Base-by-base conservation (phyloP, 345 rosid species). In the Raphanus sativus region DNA sequence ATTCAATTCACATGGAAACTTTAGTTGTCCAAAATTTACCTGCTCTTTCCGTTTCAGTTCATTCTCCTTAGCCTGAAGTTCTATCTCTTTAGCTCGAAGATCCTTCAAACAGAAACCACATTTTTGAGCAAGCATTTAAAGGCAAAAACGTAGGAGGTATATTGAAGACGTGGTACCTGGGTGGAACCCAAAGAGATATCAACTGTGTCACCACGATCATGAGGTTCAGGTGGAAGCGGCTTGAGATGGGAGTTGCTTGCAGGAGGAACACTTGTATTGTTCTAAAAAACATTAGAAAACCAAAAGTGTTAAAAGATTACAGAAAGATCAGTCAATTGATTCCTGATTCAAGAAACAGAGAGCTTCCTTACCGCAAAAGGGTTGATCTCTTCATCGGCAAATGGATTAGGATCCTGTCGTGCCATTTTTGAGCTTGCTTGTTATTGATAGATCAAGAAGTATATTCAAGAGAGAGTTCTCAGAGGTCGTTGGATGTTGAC, bases 151-250 rank as follows among this genome's bases (percentile, higher is more conserved):
- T 32, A 78, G n/a, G 26, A n/a, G 64, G 64, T 58, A 13, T 45
- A 11, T 7, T 10, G 13, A 54, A 25, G 56, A 63, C 8, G 55
- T 5, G 45, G 30, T 8, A 89, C 99, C 85, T 89, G 90, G 70
- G 78, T 89, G 70, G 83, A 74, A 80, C 91, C 91, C 69, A 96
- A 95, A 79, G 98, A 93, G 71, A 96, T 91, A 62, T 93, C 97
- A 62, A 93, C 67, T 12, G 97, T 89, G 70, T 92, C 95, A 82
- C 94, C 97, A 40, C 97, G 92, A 62, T 93, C 99, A 88, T 91
- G 88, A 52, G 95, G 97, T 77, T 96, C 99, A 16, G 89, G 95
- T 79, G 98, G 97, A 85, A 96, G 97, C 32, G 99, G 96, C 56
- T 95, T 84, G 78, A 90, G 97, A 86, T 80, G 81, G 50, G 97